Evolutionary conservation across 2,329 filamentous ascomycete species (phyloP).

Genomic region (Ustulina deusta): DNA sequence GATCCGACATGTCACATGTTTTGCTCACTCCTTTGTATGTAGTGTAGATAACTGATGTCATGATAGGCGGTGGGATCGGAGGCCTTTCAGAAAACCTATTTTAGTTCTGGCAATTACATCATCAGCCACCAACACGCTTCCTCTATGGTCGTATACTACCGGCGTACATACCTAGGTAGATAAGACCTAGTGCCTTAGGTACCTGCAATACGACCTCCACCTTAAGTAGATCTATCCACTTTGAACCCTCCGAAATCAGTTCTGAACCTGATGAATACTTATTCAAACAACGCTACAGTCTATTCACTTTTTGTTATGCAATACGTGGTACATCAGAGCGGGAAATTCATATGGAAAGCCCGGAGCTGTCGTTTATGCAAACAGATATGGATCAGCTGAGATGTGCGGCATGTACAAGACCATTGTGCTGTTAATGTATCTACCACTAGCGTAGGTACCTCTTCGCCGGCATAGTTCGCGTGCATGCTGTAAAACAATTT

Average conservation of each 20-base stretch:
- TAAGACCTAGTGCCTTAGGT: no score
- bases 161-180: no score
- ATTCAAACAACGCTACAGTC: no score
- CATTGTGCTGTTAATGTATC: background rate
- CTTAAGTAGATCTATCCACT: no score
- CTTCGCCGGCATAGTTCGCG: background rate
- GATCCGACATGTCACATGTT: background rate
- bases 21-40: background rate
- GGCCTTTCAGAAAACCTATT: constrained; percentile 4
- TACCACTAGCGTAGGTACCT: no score
- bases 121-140: background rate
- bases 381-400: background rate
- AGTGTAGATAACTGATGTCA: constrained; percentile 11
- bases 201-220: background rate
- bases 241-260: no score
- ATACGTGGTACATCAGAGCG: no score
- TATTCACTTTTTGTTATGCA: no score
- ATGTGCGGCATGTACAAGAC: background rate
- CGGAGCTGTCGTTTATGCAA: no score
- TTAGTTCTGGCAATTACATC: constrained; percentile 15
- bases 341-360: no score
- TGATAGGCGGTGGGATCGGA: constrained; percentile 11
- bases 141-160: no score
- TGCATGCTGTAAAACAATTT: constrained; percentile 10
- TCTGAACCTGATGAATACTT: no score